Evolutionary conservation across 2,329 filamentous ascomycete species (phyloP).

Genomic region (Hypoxylon sp.): DNA sequence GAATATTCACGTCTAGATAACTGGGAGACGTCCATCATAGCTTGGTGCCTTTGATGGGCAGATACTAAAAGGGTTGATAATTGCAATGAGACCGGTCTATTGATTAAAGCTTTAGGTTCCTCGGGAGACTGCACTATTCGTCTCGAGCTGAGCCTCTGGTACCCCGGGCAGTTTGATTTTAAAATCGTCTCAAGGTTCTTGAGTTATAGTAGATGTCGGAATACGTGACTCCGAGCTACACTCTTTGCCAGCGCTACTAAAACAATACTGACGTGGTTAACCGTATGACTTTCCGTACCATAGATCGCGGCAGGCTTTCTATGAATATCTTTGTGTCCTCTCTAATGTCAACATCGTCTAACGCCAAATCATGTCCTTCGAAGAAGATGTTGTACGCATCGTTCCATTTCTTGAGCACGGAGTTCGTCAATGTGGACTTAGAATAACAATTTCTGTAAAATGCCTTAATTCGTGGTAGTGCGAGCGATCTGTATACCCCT

Average conservation of each 20-base stretch:
- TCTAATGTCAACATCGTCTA: neutral
- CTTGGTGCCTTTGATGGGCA: no score
- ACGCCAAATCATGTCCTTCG: neutral
- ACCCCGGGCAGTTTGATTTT: no score
- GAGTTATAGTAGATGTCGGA: neutral
- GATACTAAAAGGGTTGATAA: no score
- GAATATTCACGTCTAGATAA: no score
- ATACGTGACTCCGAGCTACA: neutral
- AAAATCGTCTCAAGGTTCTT: neutral
- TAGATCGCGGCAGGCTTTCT: neutral
- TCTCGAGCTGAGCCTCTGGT: no score
- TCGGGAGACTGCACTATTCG: neutral
- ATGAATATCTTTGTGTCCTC: neutral
- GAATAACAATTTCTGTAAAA: neutral
- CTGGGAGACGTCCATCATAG: no score
- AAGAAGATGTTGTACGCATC: neutral
- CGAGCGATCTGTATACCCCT: no score
- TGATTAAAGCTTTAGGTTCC: no score
- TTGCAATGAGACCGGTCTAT: no score
- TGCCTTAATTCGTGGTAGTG: no score
- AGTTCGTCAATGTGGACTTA: neutral
- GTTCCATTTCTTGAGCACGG: neutral
- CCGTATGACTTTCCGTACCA: neutral
- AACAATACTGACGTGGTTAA: neutral
- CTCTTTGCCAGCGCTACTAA: neutral